These are phyloP conservation scores for Candida orba DNA, from an alignment of 805 yeast species.

Conservation along the genomic window DNA sequence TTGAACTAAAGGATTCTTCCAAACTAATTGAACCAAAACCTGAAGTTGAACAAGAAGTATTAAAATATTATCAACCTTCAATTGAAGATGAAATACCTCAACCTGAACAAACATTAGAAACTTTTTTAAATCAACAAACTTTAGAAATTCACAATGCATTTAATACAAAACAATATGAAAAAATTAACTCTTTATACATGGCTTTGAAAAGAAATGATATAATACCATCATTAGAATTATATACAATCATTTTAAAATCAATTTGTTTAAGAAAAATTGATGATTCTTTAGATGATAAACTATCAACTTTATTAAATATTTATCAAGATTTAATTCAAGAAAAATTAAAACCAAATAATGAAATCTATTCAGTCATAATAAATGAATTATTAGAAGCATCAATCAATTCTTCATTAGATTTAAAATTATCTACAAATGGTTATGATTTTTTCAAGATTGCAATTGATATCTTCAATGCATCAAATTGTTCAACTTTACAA, in stretches of 20 bases:
- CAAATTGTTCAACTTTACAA: conserved; percentile 32
- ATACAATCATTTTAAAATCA: conserved; percentile 49
- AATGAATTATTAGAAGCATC: conserved; percentile 45
- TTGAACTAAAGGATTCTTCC: not conserved
- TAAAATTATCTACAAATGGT: conserved; percentile 32
- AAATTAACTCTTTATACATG: conserved; percentile 32
- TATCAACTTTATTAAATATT: conserved; percentile 56
- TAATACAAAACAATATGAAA: conserved; percentile 24
- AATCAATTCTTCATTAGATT: conserved; percentile 30
- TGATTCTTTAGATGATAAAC: conserved; percentile 48
- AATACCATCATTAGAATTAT: conserved; percentile 44
- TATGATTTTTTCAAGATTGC: conserved; percentile 43
- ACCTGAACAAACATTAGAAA: conserved; percentile 20
- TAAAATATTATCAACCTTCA: conserved; percentile 14
- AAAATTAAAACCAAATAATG: conserved; percentile 46
- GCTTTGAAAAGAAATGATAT: conserved; percentile 34
- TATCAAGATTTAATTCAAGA: conserved; percentile 58
- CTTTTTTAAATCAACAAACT: conserved; percentile 26
- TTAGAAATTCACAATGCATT: conserved; percentile 25
- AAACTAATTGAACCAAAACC: conserved; percentile 1
- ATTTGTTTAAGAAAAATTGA: conserved; percentile 43
- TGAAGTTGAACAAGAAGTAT: conserved; percentile 2
- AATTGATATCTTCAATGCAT: conserved; percentile 37
- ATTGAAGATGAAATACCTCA: conserved; percentile 6
- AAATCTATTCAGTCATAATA: conserved; percentile 48